Evolutionary conservation across 2,329 filamentous ascomycete species (phyloP).

Genomic region (Aurifilum marmelostoma): DNA sequence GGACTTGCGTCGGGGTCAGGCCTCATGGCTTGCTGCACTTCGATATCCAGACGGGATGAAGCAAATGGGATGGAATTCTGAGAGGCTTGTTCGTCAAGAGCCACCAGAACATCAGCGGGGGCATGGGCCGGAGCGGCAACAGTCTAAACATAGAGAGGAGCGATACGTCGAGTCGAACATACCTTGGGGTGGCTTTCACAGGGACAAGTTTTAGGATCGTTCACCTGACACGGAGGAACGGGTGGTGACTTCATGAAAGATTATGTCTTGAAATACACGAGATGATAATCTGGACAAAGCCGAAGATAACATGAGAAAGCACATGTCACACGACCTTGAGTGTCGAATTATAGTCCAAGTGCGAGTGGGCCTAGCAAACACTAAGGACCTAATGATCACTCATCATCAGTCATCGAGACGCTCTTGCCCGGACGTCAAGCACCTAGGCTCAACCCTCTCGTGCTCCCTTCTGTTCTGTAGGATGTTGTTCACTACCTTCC

Average conservation of each 20-base stretch:
- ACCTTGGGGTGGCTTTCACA: background rate
- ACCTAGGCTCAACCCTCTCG: background rate
- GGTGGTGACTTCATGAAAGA: background rate
- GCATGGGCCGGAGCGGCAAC: background rate
- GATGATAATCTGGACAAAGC: background rate
- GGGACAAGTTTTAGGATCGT: background rate
- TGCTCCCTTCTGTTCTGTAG: background rate
- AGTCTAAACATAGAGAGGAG: background rate
- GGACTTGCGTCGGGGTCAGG: background rate
- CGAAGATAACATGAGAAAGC: background rate
- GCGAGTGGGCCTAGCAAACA: no score
- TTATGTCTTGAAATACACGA: background rate
- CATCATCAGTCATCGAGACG: background rate
- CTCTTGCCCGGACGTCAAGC: background rate
- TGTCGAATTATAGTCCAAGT: background rate
- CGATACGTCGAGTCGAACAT: background rate
- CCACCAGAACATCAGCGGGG: background rate
- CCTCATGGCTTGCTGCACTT: background rate
- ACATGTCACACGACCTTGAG: background rate
- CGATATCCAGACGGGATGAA: background rate
- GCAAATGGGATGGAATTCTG: background rate
- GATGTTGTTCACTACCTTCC: background rate
- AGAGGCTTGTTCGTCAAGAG: background rate
- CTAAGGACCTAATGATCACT: background rate
- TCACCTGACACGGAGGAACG: background rate